These are phyloP conservation scores for Kwoniella shivajii DNA, from an alignment of 1,284 basidiomycete species.

Conservation along the genomic window DNA sequence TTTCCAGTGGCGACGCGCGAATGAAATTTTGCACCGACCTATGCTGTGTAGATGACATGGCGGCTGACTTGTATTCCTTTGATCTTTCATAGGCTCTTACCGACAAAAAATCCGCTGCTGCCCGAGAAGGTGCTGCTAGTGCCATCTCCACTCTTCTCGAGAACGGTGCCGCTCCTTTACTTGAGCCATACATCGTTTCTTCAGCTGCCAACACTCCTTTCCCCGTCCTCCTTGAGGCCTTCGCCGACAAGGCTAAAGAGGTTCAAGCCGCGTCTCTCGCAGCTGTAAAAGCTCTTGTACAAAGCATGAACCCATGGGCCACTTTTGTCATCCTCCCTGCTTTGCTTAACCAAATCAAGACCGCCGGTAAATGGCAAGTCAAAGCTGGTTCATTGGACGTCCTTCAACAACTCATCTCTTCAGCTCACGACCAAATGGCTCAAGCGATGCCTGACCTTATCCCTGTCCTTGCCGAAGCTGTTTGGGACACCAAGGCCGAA, in stretches of 20 bases:
- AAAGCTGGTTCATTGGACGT: conserved; percentile 86
- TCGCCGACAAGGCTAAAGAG: conserved; percentile 82
- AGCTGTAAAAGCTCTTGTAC: conserved; percentile 77
- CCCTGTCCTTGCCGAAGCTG: conserved; percentile 91
- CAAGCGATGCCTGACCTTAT: conserved; percentile 95
- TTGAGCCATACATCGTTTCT: conserved; percentile 87
- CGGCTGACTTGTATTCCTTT: background rate
- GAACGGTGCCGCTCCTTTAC: conserved; percentile 75
- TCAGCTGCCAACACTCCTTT: conserved; percentile 70
- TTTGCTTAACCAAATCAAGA: conserved; percentile 91
- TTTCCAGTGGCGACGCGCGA: conserved; percentile 17
- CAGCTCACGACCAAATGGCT: conserved; percentile 82
- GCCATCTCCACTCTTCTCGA: conserved; percentile 63
- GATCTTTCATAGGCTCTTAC: conserved; percentile 53
- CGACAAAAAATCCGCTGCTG: conserved; percentile 61
- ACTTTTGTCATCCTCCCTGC: conserved; percentile 81
- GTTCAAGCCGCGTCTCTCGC: conserved; percentile 72
- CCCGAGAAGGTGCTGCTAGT: conserved; percentile 52
- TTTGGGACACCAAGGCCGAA: conserved; percentile 99
- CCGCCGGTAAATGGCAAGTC: conserved; percentile 98
- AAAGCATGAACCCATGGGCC: conserved; percentile 89
- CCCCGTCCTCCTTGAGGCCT: conserved; percentile 82
- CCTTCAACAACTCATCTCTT: conserved; percentile 86
- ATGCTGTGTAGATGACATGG: too few species aligned
- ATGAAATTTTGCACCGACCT: background rate